These are phyloP conservation scores for Fusarium falciforme DNA, from an alignment of 2,329 filamentous ascomycete species.

Conservation along the genomic window DNA sequence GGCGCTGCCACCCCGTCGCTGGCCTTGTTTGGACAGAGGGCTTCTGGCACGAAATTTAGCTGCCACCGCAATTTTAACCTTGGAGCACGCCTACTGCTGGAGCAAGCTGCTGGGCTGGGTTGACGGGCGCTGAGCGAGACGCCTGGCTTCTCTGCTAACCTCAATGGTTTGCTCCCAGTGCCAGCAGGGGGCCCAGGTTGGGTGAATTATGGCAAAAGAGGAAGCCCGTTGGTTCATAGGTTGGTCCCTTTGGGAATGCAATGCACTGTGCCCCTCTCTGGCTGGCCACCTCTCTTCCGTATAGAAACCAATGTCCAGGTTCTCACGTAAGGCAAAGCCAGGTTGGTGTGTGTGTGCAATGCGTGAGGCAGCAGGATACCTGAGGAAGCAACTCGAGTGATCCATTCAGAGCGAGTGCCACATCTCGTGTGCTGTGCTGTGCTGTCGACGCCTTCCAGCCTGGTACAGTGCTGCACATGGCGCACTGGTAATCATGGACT, in stretches of 20 bases:
- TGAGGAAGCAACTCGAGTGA: conserved; percentile 3
- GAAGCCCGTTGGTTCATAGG: conserved; percentile 3
- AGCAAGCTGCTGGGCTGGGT: background rate
- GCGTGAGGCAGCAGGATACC: conserved; percentile 6
- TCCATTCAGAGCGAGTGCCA: conserved; percentile 3
- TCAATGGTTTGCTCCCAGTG: conserved; percentile 6
- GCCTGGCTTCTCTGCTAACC: conserved; percentile 5
- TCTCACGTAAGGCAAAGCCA: conserved; percentile 36
- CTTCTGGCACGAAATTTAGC: conserved; percentile 33
- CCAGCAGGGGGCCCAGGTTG: conserved; percentile 20
- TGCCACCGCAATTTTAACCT: conserved; percentile 43
- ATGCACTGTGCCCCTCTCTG: conserved; percentile 20
- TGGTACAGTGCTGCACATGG: background rate
- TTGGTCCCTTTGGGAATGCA: conserved; percentile 14
- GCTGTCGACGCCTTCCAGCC: background rate
- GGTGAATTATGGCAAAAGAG: background rate
- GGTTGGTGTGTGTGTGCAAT: conserved; percentile 27
- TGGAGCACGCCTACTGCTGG: conserved; percentile 19
- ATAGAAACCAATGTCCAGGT: conserved; percentile 14
- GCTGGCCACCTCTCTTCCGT: conserved; percentile 1
- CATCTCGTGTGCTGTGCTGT: background rate
- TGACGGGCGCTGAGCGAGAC: conserved; percentile 11
- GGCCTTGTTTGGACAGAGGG: conserved; percentile 14
- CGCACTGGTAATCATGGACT: background rate
- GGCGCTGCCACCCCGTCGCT: conserved; percentile 23